These are phyloP conservation scores for Boletus bicolor DNA, from an alignment of 768 basidiomycete genomes.

Conservation along the genomic window DNA sequence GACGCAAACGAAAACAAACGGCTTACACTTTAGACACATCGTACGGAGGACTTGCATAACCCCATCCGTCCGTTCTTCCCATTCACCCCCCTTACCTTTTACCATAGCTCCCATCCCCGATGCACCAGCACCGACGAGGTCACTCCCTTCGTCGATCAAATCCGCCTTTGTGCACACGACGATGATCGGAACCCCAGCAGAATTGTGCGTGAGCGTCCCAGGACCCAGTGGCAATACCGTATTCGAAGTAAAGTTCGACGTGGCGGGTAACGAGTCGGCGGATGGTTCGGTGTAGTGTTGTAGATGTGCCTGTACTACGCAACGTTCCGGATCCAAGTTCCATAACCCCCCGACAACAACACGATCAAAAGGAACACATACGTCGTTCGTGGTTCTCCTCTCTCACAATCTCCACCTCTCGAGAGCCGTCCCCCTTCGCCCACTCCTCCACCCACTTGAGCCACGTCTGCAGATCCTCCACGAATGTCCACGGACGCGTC, in stretches of 20 bases:
- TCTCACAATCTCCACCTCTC: conserved; percentile 69
- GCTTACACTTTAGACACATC: conserved; percentile 88
- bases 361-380: conserved; percentile 38
- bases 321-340: background rate
- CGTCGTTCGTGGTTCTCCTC: conserved; percentile 84
- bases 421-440: conserved; percentile 62
- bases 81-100: conserved; percentile 86
- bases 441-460: conserved; percentile 81
- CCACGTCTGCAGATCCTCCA: conserved; percentile 84
- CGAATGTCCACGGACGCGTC: conserved; percentile 91
- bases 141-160: conserved; percentile 79
- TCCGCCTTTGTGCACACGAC: conserved; percentile 94
- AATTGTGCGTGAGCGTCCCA: conserved; percentile 85
- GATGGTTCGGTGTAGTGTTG: conserved; percentile 89
- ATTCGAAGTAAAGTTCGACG: conserved; percentile 56
- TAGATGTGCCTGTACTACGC: conserved; percentile 77
- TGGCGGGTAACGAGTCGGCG: conserved; percentile 57
- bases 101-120: conserved; percentile 89
- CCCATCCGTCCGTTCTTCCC: conserved; percentile 95
- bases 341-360: background rate
- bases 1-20: background rate
- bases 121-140: conserved; percentile 63
- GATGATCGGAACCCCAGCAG: conserved; percentile 80
- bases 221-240: conserved; percentile 79
- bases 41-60: conserved; percentile 94